Base-by-base conservation (phyloP, 257 asterid species). In the Solanum pinnatisectum region DNA sequence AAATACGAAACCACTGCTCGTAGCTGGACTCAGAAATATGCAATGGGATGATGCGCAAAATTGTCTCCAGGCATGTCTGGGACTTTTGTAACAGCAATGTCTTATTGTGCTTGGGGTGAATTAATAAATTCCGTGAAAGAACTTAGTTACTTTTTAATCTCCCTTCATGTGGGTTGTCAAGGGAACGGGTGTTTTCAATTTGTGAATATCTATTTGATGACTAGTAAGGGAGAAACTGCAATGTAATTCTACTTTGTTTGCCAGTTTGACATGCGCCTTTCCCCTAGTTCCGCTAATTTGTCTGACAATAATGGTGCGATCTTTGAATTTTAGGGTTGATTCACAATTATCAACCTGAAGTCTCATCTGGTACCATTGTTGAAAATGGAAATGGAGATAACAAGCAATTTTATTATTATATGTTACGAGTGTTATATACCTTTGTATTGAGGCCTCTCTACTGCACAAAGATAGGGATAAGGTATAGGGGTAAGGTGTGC, bases 1-100 rank as follows among this genome's bases (percentile, higher is more conserved):
- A 94, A 94, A 87, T 95, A 95, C 14, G 98, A 95, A 95, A 68
- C 95, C 70, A 93, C 96, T 42, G 98, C 98, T 5, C 97, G 98
- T 86, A 95, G 98, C 95, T 95, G 98, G 98, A 93, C 98, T 25
- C 98, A 95, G 94, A 95, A 95, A 85, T 95, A 94, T 52, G 94
- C 98, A 39, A 95, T 95, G 98, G 98, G 98, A 88, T 95, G 90
- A 90, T 71, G 77, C 3, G 15, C 18, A 27, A 36, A 73, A 86
- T 71, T 27, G 8, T 23, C 79, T 76, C 77, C 74, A 84, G 87
- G 76, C 89, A 46, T 88, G 78, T 67, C 86, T 49, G 86, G 65
- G 86, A 49, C 85, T 87, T 91, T 63, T 56, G 87, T 82, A 86
- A 87, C 88, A 72, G 78, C 83, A 87, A 82, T 82, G 70, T 82